These are phyloP conservation scores for Paramecium tetraurelia DNA, from an alignment of 73 alveolate species.

Conservation along the genomic window DNA sequence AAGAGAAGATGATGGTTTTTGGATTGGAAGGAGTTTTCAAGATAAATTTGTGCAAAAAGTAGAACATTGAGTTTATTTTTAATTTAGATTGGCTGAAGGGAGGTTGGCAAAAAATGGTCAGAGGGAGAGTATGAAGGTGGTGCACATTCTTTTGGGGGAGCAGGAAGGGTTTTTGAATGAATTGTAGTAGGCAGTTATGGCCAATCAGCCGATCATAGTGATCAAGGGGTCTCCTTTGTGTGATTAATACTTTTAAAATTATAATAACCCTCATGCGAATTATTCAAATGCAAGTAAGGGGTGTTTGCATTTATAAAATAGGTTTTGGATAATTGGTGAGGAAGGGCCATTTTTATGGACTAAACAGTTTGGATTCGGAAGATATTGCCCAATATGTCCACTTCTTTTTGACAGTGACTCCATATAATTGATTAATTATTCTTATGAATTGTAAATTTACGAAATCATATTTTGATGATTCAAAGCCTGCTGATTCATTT, in stretches of 20 bases:
- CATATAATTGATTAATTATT: constrained; percentile 41
- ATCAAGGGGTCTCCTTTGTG: constrained; percentile 40
- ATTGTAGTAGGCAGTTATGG: constrained; percentile 50
- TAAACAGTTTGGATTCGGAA: constrained; percentile 60
- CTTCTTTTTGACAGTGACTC: constrained; percentile 61
- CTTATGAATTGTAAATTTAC: not conserved
- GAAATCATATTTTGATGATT: constrained; percentile 34
- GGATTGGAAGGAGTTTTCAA: constrained; percentile 38
- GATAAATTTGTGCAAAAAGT: constrained; percentile 11
- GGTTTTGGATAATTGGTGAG: constrained; percentile 30
- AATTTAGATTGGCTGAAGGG: constrained; percentile 53
- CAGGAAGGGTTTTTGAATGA: constrained; percentile 8
- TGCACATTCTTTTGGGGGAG: not conserved
- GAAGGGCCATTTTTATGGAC: constrained; percentile 58
- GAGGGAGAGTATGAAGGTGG: not conserved
- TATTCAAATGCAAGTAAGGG: constrained; percentile 22
- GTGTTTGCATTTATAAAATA: not conserved
- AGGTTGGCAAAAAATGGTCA: constrained; percentile 21
- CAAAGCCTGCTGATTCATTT: not conserved
- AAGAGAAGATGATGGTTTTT: constrained; percentile 35
- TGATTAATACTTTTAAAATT: constrained; percentile 39
- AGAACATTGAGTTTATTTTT: not conserved
- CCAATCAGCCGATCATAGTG: constrained; percentile 43
- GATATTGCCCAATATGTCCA: constrained; percentile 59
- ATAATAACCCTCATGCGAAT: not conserved